Base-by-base conservation (phyloP, 2,329 filamentous ascomycete species). In the Xylariales sp. region DNA sequence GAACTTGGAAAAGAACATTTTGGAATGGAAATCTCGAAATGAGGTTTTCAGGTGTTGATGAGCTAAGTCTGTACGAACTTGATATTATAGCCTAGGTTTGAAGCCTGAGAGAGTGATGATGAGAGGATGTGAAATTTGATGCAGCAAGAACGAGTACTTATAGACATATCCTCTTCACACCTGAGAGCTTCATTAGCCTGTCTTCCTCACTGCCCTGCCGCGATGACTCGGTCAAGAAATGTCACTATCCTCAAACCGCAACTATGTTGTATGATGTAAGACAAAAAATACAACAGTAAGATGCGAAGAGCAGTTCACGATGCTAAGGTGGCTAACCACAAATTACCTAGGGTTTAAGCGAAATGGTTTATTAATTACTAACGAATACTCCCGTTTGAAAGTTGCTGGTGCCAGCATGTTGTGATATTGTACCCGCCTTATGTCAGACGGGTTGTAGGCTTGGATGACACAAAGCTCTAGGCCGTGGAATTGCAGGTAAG, bases 1-100 rank as follows among this genome's bases (percentile, higher is more conserved):
- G 28, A 56, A 23, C 54, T 56, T 56, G 23, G 54, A 56, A 39
- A 56, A 45, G 54, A 56, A 56, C 54, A 56, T 56, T 30, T 56
- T 56, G 39, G 5, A 45, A 45, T 6, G 16, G 36, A 23, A 18
- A 55, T 55, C 16, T 55, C 36, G 53, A 43, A 55, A 30, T 3
- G 34, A 43, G 18, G 23, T 23, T 28, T 23, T 43, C 6, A 43
- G 16, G 36, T 43, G 16, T 55, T 55, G 12, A 43, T 30, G 53
- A 55, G 36, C 18, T 55, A 30, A 28, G 34, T 30, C 36, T 55
- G 36, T 55, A 43, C 14, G 39, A 14, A 12, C 12, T 41, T 14
- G 39, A 14, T 10, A 14, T 4, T 41, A 14, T 1, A 41, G 39
- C 39, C 14, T 12, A 12, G 14, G 39, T 41, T 5, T 14, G 34